Base-by-base conservation (phyloP, 768 basidiomycete genomes). In the Trametes maxima region DNA sequence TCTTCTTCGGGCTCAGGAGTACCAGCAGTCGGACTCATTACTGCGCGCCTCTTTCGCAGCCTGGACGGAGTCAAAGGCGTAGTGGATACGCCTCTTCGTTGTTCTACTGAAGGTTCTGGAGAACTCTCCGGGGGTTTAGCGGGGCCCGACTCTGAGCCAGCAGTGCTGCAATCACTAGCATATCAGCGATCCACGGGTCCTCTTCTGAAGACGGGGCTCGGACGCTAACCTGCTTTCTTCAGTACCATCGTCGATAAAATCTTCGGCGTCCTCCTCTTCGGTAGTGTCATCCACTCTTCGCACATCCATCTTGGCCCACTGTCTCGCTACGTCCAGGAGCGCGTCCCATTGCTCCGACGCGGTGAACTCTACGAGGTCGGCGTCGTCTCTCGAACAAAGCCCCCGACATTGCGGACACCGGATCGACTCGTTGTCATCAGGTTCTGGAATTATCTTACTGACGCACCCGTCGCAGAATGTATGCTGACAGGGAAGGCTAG, bases 401-500 rank as follows among this genome's bases (percentile, higher is more conserved):
- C 54, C 22, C 19, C 79, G 73, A 59, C 81, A 82, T 14, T 64
- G 47, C 6, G 79, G 78, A 51, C 81, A 82, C 21, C 53, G 49
- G 17, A 79, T 67, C 0, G 54, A 68, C 43, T 76, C 77, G 14
- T 47, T 72, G 59, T 61, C 67, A 49, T 24, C 45, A 16, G 56
- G 42, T 14, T 48, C 69, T 62, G 60, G 36, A 17, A 22, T n/a
- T 21, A 79, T 64, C 36, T 69, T 35, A 10, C 71, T 64, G 17
- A 79, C 60, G 57, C 80, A 81, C 5, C 58, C 66, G 48, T 77
- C 64, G 65, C 82, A 82, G 39, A 79, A 65, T 8, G 76, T 64
- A 64, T 83, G 82, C 45, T 80, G 70, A 67, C 82, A 82, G 6
- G 70, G 66, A 22, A 80, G 69, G 47, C 81, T 83, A n/a, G 2